Base-by-base conservation (phyloP, 2,329 filamentous ascomycete genomes). In the Basipetospora chlamydospora region DNA sequence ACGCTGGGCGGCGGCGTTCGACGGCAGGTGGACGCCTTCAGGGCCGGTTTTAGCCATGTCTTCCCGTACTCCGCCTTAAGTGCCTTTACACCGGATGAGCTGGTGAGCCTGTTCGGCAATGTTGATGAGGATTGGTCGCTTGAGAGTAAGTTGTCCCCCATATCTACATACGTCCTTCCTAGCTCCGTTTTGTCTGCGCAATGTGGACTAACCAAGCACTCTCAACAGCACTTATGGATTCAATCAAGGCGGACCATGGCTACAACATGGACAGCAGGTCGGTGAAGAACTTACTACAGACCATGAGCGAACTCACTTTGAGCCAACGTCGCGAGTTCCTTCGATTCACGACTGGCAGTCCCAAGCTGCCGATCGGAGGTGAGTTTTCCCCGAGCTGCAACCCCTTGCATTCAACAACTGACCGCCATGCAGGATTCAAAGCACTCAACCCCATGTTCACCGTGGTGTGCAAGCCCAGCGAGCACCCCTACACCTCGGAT, bases 231-330 rank as follows among this genome's bases (percentile, higher is more conserved):
- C 73, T 98, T 28, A 92, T 92, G 73, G 90, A 98, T 52, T 95
- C 88, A 1, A 88, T 98, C 63, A 98, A 98, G 62, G 90, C 90
- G 20, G 90, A 98, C 49, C 90, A 98, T 53, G 90, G 90, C 7
- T 98, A 84, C 64, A 98, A 96, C 49, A 90, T 98, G 73, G 90
- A 98, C 54, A 96, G 88, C 66, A 83, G 80, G 61, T 95, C 82
- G 50, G 86, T 98, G 33, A 85, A 80, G 49, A 96, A 98, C 49
- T 57, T 98, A 45, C 67, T 98, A 13, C 86, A 95, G 49, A 80
- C 80, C 8, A 96, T 98, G 90, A 95, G 86, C 54, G 81, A 92
- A 52, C 69, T 95, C 37, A 71, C 70, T 6, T 59, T 69, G 2
- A 58, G 75, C 30, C 74, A 92, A 53, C 81, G 87, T 41, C 80